A percentile compares a stretch with the other conserved stretches of the same genome.
Evolutionary conservation across 2,329 filamentous ascomycete genomes (phyloP).

Genomic region (Diaporthe destruens): DNA sequence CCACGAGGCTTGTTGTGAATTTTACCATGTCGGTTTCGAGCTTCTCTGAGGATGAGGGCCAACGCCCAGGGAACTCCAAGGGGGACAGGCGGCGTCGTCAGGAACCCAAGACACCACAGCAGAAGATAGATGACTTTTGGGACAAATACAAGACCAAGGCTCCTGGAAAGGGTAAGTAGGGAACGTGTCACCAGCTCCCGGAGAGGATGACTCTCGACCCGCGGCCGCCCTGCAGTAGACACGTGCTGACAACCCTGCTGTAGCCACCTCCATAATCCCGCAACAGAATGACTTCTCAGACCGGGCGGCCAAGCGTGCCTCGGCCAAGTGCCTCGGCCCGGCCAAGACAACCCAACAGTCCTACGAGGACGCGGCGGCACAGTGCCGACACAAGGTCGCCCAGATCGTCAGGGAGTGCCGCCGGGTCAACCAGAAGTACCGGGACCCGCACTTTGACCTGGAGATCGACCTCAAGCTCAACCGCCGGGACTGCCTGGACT

Average conservation of each 20-base stretch:
- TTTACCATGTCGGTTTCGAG: conserved; percentile 34
- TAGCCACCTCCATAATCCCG: conserved; percentile 77
- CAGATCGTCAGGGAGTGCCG: conserved; percentile 76
- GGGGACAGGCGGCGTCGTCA: conserved; percentile 15
- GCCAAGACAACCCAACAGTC: conserved; percentile 72
- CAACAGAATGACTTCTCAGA: conserved; percentile 72
- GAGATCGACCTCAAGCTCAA: conserved; percentile 78
- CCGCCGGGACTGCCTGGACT: conserved; percentile 63
- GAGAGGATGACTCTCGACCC: not conserved
- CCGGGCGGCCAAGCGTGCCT: conserved; percentile 67
- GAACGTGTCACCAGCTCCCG: not conserved
- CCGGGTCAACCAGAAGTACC: conserved; percentile 86
- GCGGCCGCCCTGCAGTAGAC: not conserved
- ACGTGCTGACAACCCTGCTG: conserved; percentile 37
- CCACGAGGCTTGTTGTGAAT: not conserved
- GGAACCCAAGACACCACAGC: conserved; percentile 73
- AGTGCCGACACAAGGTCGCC: conserved; percentile 74
- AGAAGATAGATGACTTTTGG: conserved; percentile 80
- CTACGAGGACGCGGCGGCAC: conserved; percentile 78
- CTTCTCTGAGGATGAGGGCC: conserved; percentile 25
- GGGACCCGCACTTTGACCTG: conserved; percentile 88
- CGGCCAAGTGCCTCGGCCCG: conserved; percentile 63
- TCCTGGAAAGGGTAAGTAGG: conserved; percentile 73
- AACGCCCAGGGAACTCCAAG: not conserved
- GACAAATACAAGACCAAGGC: conserved; percentile 76